Evolutionary conservation across 129 eudicot species (phyloP), one percentile per base, ranked within the genome.

Genomic region (Logfia minima): DNA sequence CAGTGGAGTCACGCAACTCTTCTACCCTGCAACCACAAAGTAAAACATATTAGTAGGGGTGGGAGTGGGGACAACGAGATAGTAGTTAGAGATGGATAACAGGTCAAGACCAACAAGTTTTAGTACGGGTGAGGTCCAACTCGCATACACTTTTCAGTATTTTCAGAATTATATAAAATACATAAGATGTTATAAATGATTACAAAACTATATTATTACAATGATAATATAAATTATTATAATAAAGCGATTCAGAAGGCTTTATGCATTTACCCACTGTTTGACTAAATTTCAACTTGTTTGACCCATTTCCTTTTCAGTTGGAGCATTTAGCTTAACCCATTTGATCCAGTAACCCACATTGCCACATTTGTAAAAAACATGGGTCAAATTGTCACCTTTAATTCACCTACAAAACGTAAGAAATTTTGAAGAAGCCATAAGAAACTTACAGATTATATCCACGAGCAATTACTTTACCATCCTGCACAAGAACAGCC

Each of bases 1-100:
- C 98, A 66, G 98, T 94, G 72, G 98, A 91, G 82, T 94, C 98
- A 51, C 97, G 90, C 45, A 85, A 75, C 85, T 94, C 96, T 10
- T 41, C 48, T 9, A 41, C 48, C 48, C 48, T 41, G 14, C 3
- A 84, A 77, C 62, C 66, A 63, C 70, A 65, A 22, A 75, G 45
- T 56, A 66, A 21, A 24, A 1, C 63, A 45, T 41, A 73, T 65
- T 65, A 79, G 37, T 34, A 34, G 37, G 37, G 37, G 37, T 34
- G 37, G 37, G 37, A 34, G 37, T 34, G 37, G 37, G 8, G 37
- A 34, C 37, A 34, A 34, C 8, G 37, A 26, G 18, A 8, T 39
- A 39, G 13, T 39, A 39, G 45, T 39, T 39, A 10, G 45, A 39
- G 45, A 39, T 39, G 45, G 11, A 39, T 39, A 8, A 39, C 3